Evolutionary conservation across 169 alveolate species (phyloP).

Genomic region (Plasmodium gonderi): DNA sequence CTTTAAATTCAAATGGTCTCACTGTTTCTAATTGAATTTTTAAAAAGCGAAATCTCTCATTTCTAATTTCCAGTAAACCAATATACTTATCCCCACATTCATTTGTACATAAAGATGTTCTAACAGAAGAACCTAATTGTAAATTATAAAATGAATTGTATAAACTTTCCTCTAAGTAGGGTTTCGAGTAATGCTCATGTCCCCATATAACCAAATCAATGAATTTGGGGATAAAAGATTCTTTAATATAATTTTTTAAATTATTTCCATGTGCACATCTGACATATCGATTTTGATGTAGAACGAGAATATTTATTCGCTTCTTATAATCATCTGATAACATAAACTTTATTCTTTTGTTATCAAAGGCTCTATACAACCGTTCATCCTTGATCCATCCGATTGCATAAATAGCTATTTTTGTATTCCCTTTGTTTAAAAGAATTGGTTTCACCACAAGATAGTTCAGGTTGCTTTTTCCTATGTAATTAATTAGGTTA

Average conservation of each 20-base stretch:
- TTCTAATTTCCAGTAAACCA: conserved; percentile 89
- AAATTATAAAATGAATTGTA: conserved; percentile 89
- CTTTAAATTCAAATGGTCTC: conserved; percentile 88
- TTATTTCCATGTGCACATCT: conserved; percentile 88
- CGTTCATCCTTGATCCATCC: conserved; percentile 97
- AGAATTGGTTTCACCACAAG: conserved; percentile 92
- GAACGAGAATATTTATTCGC: conserved; percentile 93
- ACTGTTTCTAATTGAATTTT: conserved; percentile 91
- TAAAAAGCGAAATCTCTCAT: conserved; percentile 87
- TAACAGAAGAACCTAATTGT: conserved; percentile 92
- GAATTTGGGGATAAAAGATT: conserved; percentile 90
- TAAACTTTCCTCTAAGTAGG: conserved; percentile 84
- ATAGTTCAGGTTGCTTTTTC: conserved; percentile 89
- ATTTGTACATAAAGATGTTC: conserved; percentile 93
- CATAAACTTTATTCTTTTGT: conserved; percentile 89
- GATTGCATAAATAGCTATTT: conserved; percentile 95
- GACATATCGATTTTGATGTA: conserved; percentile 95
- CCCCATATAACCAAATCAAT: conserved; percentile 95
- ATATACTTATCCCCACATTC: conserved; percentile 93
- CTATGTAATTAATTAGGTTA: conserved; percentile 93
- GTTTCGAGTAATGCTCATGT: conserved; percentile 96
- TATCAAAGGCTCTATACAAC: conserved; percentile 91
- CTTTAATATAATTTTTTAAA: conserved; percentile 88
- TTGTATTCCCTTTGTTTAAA: conserved; percentile 90
- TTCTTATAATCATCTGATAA: conserved; percentile 86